A percentile compares a stretch with the other conserved stretches of the same genome.
These are phyloP conservation scores for Dactylellina parvicollis DNA, from an alignment of 2,329 filamentous ascomycete species.

Conservation along the genomic window DNA sequence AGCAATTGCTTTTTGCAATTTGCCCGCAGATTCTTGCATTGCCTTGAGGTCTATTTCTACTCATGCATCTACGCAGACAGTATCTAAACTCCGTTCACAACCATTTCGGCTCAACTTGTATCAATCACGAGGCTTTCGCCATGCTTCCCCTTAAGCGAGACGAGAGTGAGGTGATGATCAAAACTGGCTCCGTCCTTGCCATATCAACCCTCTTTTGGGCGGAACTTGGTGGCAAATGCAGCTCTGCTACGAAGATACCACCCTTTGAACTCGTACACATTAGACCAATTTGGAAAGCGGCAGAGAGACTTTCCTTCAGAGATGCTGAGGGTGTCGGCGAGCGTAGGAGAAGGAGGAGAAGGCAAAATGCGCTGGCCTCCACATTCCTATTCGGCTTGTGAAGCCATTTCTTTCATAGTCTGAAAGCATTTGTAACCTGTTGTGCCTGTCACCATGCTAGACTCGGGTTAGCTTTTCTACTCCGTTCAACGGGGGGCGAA, in stretches of 20 bases:
- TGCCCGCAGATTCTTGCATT: neutral
- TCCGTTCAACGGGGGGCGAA: neutral
- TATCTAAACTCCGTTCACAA: slow-evolving; percentile 28
- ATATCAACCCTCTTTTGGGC: slow-evolving; percentile 27
- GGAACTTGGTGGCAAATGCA: slow-evolving; percentile 45
- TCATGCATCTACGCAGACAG: neutral
- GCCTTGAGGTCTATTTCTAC: neutral
- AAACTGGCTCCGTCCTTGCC: neutral
- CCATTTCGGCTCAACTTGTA: slow-evolving; percentile 7
- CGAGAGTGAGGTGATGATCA: neutral
- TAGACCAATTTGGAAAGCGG: slow-evolving; percentile 44
- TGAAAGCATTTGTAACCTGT: too few species aligned
- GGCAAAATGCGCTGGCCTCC: slow-evolving; percentile 36
- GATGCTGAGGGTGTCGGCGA: neutral
- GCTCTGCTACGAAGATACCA: neutral
- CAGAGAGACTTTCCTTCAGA: neutral
- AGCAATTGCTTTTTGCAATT: neutral
- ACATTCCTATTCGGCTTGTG: slow-evolving; percentile 22
- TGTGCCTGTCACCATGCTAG: neutral
- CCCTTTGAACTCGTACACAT: slow-evolving; percentile 10
- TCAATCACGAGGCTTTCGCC: slow-evolving; percentile 29
- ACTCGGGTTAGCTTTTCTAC: slow-evolving; percentile 3
- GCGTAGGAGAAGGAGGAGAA: neutral
- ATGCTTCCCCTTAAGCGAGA: neutral
- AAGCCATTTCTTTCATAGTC: slow-evolving; percentile 18